phyloP scores from a whole-genome alignment of 805 yeast genomes.

The Saccharomycopsis guyanensis region DNA sequence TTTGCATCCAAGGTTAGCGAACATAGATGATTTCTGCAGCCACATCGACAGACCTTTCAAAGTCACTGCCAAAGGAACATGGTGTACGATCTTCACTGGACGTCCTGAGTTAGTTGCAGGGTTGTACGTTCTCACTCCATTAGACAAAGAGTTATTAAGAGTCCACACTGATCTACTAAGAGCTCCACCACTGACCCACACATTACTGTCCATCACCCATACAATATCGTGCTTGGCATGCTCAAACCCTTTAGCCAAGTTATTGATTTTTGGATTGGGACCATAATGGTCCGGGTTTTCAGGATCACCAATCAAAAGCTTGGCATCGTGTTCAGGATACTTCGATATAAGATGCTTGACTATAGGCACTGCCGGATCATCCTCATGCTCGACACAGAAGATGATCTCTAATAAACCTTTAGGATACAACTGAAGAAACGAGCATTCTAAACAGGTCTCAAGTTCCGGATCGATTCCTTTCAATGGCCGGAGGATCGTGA shows the following conservation, averaged over 20 bases:
- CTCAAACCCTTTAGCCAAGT: constrained; percentile 71
- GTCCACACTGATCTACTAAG: constrained; percentile 56
- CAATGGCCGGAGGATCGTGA: constrained; percentile 72
- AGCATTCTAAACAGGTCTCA: constrained; percentile 55
- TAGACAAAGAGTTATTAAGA: constrained; percentile 41
- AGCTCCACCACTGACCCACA: constrained; percentile 64
- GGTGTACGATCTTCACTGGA: constrained; percentile 67
- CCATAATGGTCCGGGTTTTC: constrained; percentile 46
- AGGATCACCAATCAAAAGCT: constrained; percentile 43
- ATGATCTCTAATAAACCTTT: constrained; percentile 51
- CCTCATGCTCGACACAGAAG: constrained; percentile 60
- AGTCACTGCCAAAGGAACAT: constrained; percentile 62
- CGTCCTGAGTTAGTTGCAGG: constrained; percentile 24
- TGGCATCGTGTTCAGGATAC: constrained; percentile 52
- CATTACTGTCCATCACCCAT: constrained; percentile 85
- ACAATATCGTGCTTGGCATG: constrained; percentile 62
- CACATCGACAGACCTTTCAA: constrained; percentile 20
- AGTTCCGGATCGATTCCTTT: constrained; percentile 80
- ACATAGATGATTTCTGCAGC: neutral
- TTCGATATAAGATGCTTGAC: constrained; percentile 41
- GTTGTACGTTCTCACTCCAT: constrained; percentile 33
- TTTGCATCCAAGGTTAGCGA: constrained; percentile 46
- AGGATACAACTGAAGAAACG: constrained; percentile 66
- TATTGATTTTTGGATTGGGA: constrained; percentile 86
- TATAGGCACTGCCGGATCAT: constrained; percentile 60